Percentiles rank a stretch among this genome's conserved stretches.
These are phyloP conservation scores for Agapanthus africanus DNA, from an alignment of 106 monocot genomes.

Conservation along the genomic window DNA sequence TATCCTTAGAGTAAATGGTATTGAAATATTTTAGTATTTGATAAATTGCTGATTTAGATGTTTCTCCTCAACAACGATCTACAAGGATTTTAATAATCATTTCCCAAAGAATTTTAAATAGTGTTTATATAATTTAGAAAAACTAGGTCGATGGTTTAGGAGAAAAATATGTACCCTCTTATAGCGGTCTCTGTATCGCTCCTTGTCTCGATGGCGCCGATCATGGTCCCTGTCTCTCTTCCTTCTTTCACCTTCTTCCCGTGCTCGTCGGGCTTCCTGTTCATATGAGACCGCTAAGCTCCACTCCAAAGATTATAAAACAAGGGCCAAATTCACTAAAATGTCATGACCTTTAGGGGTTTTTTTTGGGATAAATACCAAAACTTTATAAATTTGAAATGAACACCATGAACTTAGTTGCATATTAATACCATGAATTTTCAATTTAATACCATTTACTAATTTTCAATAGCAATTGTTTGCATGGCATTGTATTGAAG, in stretches of 20 bases:
- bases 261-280: slow-evolving; percentile 71
- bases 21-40: not conserved
- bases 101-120: not conserved
- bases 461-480: too few relatives aligned
- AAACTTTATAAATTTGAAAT: too few relatives aligned
- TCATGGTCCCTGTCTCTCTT: slow-evolving; percentile 67
- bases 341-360: too few relatives aligned
- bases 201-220: slow-evolving; percentile 44
- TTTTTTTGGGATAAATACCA: too few relatives aligned
- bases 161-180: slow-evolving; percentile 36
- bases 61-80: not conserved
- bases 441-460: too few relatives aligned
- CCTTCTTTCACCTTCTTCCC: slow-evolving; percentile 79
- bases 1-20: not conserved
- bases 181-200: slow-evolving; percentile 54
- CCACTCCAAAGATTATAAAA: not conserved
- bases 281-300: not conserved
- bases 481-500: too few relatives aligned
- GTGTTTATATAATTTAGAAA: not conserved
- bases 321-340: not conserved
- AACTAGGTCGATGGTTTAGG: not conserved
- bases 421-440: too few relatives aligned
- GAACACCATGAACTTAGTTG: too few relatives aligned
- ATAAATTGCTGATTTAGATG: not conserved
- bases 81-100: not conserved